These are phyloP conservation scores for Coleophoma crateriformis DNA, from an alignment of 2,329 filamentous ascomycete genomes.

Conservation along the genomic window DNA sequence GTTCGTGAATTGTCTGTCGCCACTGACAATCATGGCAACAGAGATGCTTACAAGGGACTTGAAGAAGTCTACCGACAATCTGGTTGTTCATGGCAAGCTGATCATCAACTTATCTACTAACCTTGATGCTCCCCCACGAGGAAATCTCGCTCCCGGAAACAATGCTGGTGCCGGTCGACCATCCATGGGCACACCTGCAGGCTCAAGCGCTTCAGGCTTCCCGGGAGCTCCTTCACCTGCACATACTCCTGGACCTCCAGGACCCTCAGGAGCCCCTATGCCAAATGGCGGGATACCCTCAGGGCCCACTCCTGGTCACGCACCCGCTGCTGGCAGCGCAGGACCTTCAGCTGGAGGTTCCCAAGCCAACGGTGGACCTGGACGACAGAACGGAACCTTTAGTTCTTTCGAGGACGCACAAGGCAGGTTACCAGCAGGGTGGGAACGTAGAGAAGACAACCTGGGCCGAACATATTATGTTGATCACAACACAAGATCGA, in stretches of 20 bases:
- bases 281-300: conserved; percentile 23
- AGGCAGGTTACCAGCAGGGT: conserved; percentile 84
- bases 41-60: conserved; percentile 98
- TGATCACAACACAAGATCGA: conserved; percentile 94
- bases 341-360: conserved; percentile 16
- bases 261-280: conserved; percentile 15
- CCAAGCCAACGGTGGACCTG: conserved; percentile 14
- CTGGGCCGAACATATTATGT: conserved; percentile 96
- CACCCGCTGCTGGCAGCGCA: conserved; percentile 26
- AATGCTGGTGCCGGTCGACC: conserved; percentile 24
- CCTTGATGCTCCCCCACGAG: conserved; percentile 62
- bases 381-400: conserved; percentile 45
- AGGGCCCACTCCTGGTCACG: conserved; percentile 25
- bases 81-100: conserved; percentile 95
- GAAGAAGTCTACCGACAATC: conserved; percentile 96
- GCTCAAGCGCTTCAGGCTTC: conserved; percentile 20
- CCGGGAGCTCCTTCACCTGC: conserved; percentile 30
- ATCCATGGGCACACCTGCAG: conserved; percentile 24
- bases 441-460: conserved; percentile 95
- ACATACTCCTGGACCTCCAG: conserved; percentile 18
- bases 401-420: conserved; percentile 97
- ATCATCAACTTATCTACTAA: conserved; percentile 97
- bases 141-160: conserved; percentile 27
- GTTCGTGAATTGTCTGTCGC: not conserved
- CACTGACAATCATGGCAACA: conserved; percentile 22